Evolutionary conservation across 1,284 basidiomycete genomes (phyloP).

Genomic region (Apiotrichum gamsii): DNA sequence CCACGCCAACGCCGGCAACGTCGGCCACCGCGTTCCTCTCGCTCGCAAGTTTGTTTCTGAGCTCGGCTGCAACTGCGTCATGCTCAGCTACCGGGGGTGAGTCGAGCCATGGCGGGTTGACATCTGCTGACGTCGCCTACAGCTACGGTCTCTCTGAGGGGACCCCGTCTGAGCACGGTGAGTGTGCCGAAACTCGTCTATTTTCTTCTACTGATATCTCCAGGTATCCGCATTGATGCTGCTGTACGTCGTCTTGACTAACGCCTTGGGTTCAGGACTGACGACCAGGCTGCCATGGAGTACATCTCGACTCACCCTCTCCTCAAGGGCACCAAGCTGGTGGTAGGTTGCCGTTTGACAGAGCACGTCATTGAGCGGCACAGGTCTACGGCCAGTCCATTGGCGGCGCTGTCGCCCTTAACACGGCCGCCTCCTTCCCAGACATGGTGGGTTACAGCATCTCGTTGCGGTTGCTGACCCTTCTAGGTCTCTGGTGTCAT

Average conservation of each 20-base stretch:
- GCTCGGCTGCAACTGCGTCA: conserved; percentile 56
- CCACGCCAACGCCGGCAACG: conserved; percentile 75
- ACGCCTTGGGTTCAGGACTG: neutral
- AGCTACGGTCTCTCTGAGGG: conserved; percentile 78
- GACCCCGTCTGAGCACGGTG: conserved; percentile 71
- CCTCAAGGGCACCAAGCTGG: conserved; percentile 57
- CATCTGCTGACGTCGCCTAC: neutral
- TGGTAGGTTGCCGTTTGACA: neutral
- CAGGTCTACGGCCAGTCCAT: conserved; percentile 85
- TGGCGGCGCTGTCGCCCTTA: conserved; percentile 89
- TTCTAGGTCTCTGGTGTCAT: conserved; percentile 50
- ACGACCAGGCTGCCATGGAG: conserved; percentile 57
- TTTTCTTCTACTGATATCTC: conserved; percentile 10
- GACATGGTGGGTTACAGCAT: conserved; percentile 52
- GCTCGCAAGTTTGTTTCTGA: conserved; percentile 76
- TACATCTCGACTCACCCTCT: conserved; percentile 64
- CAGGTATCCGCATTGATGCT: conserved; percentile 72
- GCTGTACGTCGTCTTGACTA: conserved; percentile 52
- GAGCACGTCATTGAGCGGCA: neutral
- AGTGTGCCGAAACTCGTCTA: conserved; percentile 21
- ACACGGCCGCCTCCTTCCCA: conserved; percentile 75
- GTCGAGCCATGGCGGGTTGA: too few species aligned
- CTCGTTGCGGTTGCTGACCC: conserved; percentile 50
- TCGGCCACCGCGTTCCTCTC: conserved; percentile 77
- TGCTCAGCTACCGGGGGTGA: conserved; percentile 45